Base-by-base conservation (phyloP, 1,284 basidiomycete species). In the Ustilago sp. region DNA sequence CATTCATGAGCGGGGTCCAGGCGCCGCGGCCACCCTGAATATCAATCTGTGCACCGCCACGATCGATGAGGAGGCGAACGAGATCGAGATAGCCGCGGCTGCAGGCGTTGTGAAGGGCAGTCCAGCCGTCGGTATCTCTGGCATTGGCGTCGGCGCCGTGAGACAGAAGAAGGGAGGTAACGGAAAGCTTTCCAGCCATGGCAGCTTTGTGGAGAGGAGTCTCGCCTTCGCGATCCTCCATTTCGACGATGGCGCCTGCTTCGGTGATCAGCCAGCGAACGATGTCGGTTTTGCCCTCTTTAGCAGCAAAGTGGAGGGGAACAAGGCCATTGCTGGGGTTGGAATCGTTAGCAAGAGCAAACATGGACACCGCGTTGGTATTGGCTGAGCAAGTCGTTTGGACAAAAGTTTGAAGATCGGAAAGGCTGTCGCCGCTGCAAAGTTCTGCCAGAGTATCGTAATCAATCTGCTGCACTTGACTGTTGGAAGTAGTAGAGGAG, bases 211-310 rank as follows among this genome's bases (percentile, higher is more conserved):
- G 82, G 31, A 83, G 68, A 2, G 82, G 71, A 0, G 82, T 83
- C 62, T 95, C 94, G 68, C 94, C 94, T 87, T 95, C 94, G 81
- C 91, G 91, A 85, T 95, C 94, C 86, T 95, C 94, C 69, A 94
- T 88, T 84, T 93, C 93, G n/a, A 92, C 90, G 85, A 95, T 93
- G 12, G 94, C 93, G 32, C 94, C 94, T 68, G 92, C 93, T 58
- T 92, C 90, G 91, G 68, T 69, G 60, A 83, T 65, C 45, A 83
- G 88, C 93, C 93, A 95, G 78, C 89, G 89, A 52, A 93, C 90
- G 60, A 93, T 90, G 52, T 93, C 90, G 54, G 92, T 86, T 85
- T 92, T 91, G 3, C 94, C 94, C 69, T 92, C 89, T 85, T 91
- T 93, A 32, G 93, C 91, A 48, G 94, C 93, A 63, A 91, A 91